These are phyloP conservation scores for Amanita molliuscula DNA, from an alignment of 768 basidiomycete species.

Conservation along the genomic window DNA sequence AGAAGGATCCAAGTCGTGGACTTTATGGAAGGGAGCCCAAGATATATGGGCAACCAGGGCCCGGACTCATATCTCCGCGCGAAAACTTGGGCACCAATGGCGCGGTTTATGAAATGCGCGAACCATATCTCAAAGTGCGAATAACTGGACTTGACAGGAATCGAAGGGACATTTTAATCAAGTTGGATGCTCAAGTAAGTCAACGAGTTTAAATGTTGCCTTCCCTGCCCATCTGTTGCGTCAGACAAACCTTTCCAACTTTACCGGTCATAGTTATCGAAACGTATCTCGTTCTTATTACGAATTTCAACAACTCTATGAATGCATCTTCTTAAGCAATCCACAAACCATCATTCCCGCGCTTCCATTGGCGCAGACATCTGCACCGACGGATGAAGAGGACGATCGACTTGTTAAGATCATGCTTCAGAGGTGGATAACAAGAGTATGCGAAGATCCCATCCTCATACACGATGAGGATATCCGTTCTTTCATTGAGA, in stretches of 20 bases:
- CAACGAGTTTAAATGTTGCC: not conserved
- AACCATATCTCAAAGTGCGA: constrained; percentile 81
- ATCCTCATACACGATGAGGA: constrained; percentile 89
- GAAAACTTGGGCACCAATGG: constrained; percentile 60
- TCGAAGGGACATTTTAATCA: constrained; percentile 85
- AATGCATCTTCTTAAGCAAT: constrained; percentile 79
- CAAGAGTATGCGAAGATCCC: constrained; percentile 85
- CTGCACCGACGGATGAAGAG: constrained; percentile 95
- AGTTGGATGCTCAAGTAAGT: constrained; percentile 89
- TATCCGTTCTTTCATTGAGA: constrained; percentile 89
- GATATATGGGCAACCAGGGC: constrained; percentile 80
- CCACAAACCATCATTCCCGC: constrained; percentile 97
- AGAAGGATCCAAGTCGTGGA: constrained; percentile 43
- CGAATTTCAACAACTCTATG: constrained; percentile 93
- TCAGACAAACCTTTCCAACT: constrained; percentile 91
- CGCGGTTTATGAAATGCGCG: constrained; percentile 58
- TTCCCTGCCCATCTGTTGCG: constrained; percentile 1
- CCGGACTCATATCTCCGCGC: constrained; percentile 72
- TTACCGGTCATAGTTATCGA: constrained; percentile 79
- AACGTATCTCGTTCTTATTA: constrained; percentile 92
- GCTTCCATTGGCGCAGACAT: constrained; percentile 91
- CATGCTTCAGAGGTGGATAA: constrained; percentile 92
- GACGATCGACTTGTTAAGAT: constrained; percentile 94
- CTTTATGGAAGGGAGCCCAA: constrained; percentile 73
- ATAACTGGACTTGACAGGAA: constrained; percentile 92